Evolutionary conservation across 1,139 yeast species (phyloP).

Genomic region (Protomyces gravidus): DNA sequence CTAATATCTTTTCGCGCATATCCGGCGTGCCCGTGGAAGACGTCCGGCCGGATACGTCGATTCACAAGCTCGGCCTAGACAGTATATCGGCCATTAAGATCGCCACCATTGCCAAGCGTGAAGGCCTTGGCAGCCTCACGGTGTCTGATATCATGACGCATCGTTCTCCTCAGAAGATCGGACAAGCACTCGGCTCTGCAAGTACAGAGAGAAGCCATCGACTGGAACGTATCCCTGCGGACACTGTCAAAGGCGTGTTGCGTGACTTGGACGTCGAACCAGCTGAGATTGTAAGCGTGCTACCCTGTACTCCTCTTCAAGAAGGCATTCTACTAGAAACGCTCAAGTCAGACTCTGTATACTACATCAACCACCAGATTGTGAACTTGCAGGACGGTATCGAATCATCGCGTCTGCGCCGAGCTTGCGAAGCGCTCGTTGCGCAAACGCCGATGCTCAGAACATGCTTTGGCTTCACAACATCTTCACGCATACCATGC

Average conservation of each 20-base stretch:
- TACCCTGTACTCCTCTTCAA: slow-evolving; percentile 36
- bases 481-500: slow-evolving; percentile 24
- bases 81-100: slow-evolving; percentile 35
- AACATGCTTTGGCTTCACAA: slow-evolving; percentile 32
- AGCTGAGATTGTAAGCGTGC: slow-evolving; percentile 6
- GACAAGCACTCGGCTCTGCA: background rate
- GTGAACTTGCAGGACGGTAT: slow-evolving; percentile 25
- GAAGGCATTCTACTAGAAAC: slow-evolving; percentile 34
- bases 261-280: background rate
- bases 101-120: background rate
- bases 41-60: slow-evolving; percentile 25
- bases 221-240: background rate
- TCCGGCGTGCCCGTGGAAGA: slow-evolving; percentile 3
- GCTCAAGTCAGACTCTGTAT: slow-evolving; percentile 27
- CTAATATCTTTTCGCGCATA: slow-evolving; percentile 27
- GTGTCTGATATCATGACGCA: slow-evolving; percentile 16
- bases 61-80: slow-evolving; percentile 35
- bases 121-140: background rate
- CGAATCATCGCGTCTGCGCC: slow-evolving; percentile 12
- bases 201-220: background rate
- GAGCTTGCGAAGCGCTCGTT: slow-evolving; percentile 30
- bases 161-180: background rate
- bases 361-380: slow-evolving; percentile 33
- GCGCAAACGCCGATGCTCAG: slow-evolving; percentile 33
- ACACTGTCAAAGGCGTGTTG: background rate